Conservation (phyloP, 2,329 filamentous ascomycete species). For the Pseudogymnoascus sp. region DNA sequence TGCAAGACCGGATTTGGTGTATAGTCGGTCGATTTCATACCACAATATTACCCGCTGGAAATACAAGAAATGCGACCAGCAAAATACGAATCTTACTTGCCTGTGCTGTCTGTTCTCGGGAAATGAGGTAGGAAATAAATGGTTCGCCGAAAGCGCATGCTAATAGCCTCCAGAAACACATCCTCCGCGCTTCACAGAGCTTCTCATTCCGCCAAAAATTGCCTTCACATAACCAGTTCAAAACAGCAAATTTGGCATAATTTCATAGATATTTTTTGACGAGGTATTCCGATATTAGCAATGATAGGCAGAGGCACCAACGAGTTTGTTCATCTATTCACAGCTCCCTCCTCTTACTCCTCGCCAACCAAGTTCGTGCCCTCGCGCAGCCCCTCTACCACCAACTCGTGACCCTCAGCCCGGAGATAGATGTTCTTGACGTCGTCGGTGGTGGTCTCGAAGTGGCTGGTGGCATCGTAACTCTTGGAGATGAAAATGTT, state of each 20-base stretch:
- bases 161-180: no score
- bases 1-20: neutral
- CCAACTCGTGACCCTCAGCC: conserved; percentile 73
- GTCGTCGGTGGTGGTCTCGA: conserved; percentile 85
- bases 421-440: conserved; percentile 88
- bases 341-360: conserved; percentile 38
- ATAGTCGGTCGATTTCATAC: neutral
- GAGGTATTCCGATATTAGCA: conserved; percentile 9
- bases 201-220: neutral
- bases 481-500: conserved; percentile 97
- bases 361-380: conserved; percentile 63
- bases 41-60: neutral
- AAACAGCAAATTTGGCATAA: neutral
- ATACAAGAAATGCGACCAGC: neutral
- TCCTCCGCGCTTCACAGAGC: neutral
- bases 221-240: neutral
- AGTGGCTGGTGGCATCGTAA: conserved; percentile 96
- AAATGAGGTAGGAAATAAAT: neutral
- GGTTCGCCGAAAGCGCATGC: no score
- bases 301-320: conserved; percentile 1
- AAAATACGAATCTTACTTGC: neutral
- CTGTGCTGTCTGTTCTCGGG: neutral
- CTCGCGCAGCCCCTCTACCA: conserved; percentile 79
- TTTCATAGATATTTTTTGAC: conserved; percentile 7
- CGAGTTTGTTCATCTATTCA: conserved; percentile 11